Evolutionary conservation across 192 early-diverging fungal genomes (phyloP).

Genomic region (Podila minutissima): DNA sequence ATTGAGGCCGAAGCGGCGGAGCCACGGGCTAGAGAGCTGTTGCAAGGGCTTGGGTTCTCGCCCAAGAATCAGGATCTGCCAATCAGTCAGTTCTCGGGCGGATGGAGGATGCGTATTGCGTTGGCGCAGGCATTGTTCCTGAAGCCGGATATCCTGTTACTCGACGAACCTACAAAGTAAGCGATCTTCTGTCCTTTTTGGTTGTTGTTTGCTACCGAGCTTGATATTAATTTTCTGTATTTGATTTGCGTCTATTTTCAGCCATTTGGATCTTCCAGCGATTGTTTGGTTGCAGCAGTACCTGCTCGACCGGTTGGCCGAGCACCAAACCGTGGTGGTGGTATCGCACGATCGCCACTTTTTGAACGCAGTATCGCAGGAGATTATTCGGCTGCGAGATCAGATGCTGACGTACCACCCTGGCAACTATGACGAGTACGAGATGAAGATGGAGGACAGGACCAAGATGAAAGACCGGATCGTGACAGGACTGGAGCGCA

Average conservation of each 20-base stretch:
- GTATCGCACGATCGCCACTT: constrained; percentile 94
- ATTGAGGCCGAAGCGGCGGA: constrained; percentile 71
- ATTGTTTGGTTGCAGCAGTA: constrained; percentile 93
- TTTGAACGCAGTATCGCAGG: constrained; percentile 79
- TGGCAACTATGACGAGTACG: constrained; percentile 90
- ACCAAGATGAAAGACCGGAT: constrained; percentile 72
- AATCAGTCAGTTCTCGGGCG: constrained; percentile 80
- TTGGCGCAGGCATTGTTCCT: constrained; percentile 87
- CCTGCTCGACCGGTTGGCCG: constrained; percentile 60
- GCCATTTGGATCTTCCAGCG: constrained; percentile 88
- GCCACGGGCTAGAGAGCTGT: constrained; percentile 73
- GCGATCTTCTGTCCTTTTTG: not conserved
- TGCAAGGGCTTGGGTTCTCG: constrained; percentile 79
- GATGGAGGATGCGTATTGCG: constrained; percentile 90
- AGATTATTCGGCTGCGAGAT: constrained; percentile 81
- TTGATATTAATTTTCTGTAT: not conserved
- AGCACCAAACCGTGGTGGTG: constrained; percentile 77
- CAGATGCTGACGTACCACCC: constrained; percentile 76
- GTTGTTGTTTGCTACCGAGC: no score
- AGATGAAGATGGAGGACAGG: constrained; percentile 77
- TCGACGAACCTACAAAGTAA: constrained; percentile 86
- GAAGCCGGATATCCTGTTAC: constrained; percentile 82
- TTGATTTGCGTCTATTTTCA: constrained; percentile 9
- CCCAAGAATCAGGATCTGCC: constrained; percentile 68
- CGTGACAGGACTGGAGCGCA: constrained; percentile 69